A percentile compares a stretch with the other conserved stretches of the same genome.
phyloP scores from a whole-genome alignment of 2,329 filamentous ascomycete species.

The Claviceps digitariae region DNA sequence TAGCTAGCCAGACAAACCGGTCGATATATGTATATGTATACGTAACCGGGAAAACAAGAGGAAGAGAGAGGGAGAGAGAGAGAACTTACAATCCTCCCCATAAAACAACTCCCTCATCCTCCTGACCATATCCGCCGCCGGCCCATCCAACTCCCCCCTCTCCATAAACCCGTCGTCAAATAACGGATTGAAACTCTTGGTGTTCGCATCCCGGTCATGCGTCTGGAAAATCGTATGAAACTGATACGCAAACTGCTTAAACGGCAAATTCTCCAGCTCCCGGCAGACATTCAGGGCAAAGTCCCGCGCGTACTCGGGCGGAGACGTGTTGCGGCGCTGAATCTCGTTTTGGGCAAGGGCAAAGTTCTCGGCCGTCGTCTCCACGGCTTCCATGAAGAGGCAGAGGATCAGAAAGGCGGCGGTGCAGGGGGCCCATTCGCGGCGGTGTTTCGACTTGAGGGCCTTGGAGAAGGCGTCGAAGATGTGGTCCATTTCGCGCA shows the following conservation, averaged over 20 bases:
- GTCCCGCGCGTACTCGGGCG: slow-evolving; percentile 24
- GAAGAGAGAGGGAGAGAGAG: background rate
- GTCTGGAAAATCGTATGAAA: slow-evolving; percentile 49
- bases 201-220: slow-evolving; percentile 33
- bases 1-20: background rate
- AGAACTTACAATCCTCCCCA: slow-evolving; percentile 31
- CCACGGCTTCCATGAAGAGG: slow-evolving; percentile 44
- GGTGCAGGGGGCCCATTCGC: slow-evolving; percentile 43
- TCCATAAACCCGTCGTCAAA: slow-evolving; percentile 28
- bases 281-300: slow-evolving; percentile 33
- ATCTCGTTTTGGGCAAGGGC: slow-evolving; percentile 38
- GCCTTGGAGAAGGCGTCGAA: slow-evolving; percentile 39
- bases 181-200: slow-evolving; percentile 43
- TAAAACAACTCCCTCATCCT: slow-evolving; percentile 31
- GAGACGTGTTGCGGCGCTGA: slow-evolving; percentile 23
- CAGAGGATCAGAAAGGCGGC: slow-evolving; percentile 43
- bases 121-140: slow-evolving; percentile 31
- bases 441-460: slow-evolving; percentile 39
- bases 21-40: background rate
- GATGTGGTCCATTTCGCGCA: slow-evolving; percentile 35
- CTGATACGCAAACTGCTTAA: slow-evolving; percentile 46
- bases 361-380: slow-evolving; percentile 38
- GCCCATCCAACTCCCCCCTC: slow-evolving; percentile 31
- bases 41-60: background rate
- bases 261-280: slow-evolving; percentile 44